phyloP scores from a whole-genome alignment of 176 grass and related monocot species.

The Oryza officinalis region DNA sequence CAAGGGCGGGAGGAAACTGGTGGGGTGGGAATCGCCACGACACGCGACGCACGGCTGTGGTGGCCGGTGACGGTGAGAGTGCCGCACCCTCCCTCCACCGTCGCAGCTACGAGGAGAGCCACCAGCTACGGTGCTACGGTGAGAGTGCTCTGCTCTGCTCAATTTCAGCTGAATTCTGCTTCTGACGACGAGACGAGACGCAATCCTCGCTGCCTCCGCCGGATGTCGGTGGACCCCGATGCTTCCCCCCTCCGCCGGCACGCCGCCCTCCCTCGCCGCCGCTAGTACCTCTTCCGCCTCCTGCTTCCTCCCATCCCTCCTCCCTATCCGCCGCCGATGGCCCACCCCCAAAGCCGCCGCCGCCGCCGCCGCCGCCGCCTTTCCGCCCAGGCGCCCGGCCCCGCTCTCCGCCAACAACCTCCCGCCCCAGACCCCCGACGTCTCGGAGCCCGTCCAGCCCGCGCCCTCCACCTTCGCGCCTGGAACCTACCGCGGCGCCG shows the following conservation, averaged over 20 bases:
- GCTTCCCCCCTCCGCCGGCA: constrained; percentile 51
- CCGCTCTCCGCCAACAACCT: not conserved
- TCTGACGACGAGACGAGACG: not conserved
- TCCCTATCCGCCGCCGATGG: not conserved
- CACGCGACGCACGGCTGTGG: no score
- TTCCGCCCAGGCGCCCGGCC: not conserved
- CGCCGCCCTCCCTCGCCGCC: not conserved
- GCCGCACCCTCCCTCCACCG: no score
- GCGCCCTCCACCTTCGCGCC: constrained; percentile 28
- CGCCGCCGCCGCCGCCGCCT: constrained; percentile 19
- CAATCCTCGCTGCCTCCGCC: constrained; percentile 14
- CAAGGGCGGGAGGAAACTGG: no score
- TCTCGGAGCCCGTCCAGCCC: not conserved
- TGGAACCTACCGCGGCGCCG: constrained; percentile 24
- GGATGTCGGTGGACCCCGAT: constrained; percentile 58
- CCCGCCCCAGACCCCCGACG: not conserved
- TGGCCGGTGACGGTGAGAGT: no score
- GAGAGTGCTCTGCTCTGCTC: not conserved
- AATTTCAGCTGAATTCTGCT: not conserved
- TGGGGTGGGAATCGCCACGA: not conserved
- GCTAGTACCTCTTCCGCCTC: constrained; percentile 1
- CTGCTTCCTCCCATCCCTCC: not conserved
- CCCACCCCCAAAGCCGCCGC: constrained; percentile 22
- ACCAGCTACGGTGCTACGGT: no score
- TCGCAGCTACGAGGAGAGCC: no score